These are phyloP conservation scores for Apiotrichum siamense DNA, from an alignment of 1,284 basidiomycete species.

Conservation along the genomic window DNA sequence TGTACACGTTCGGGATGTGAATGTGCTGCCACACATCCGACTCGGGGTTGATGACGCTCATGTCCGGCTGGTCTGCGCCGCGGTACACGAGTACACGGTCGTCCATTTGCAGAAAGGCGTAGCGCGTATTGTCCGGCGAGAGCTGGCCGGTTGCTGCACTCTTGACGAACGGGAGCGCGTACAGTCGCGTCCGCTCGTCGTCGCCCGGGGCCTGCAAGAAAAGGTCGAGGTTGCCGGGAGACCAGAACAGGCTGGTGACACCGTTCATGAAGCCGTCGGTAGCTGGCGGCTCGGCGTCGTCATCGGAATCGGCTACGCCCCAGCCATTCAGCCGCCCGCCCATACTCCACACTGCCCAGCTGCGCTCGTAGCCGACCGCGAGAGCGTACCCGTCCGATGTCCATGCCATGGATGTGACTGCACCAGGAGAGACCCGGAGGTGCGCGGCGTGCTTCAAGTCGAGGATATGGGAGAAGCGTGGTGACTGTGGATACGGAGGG, in stretches of 20 bases:
- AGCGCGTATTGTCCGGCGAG: constrained; percentile 62
- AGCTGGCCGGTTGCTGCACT: constrained; percentile 88
- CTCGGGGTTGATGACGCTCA: constrained; percentile 98
- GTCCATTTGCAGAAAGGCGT: constrained; percentile 92
- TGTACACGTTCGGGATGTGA: constrained; percentile 73
- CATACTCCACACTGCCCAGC: constrained; percentile 88
- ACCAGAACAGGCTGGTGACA: constrained; percentile 62
- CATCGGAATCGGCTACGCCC: constrained; percentile 57
- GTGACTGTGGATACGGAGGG: constrained; percentile 22
- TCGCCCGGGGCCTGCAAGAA: constrained; percentile 57
- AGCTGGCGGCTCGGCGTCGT: constrained; percentile 43
- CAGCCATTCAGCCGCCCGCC: constrained; percentile 65
- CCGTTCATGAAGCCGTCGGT: constrained; percentile 78
- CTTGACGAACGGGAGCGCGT: constrained; percentile 86
- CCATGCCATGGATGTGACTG: constrained; percentile 76
- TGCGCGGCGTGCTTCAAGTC: constrained; percentile 40
- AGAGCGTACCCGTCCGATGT: constrained; percentile 92
- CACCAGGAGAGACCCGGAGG: constrained; percentile 53
- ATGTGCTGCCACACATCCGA: constrained; percentile 97
- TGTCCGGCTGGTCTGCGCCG: constrained; percentile 93
- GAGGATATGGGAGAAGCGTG: constrained; percentile 27
- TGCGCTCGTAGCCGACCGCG: constrained; percentile 87
- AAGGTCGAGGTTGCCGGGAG: constrained; percentile 80
- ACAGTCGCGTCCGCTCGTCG: constrained; percentile 49
- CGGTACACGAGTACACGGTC: constrained; percentile 92